Evolutionary conservation across 2,329 filamentous ascomycete genomes (phyloP), one percentile per base, ranked within the genome.

Genomic region (Malbranchea zuffiana): DNA sequence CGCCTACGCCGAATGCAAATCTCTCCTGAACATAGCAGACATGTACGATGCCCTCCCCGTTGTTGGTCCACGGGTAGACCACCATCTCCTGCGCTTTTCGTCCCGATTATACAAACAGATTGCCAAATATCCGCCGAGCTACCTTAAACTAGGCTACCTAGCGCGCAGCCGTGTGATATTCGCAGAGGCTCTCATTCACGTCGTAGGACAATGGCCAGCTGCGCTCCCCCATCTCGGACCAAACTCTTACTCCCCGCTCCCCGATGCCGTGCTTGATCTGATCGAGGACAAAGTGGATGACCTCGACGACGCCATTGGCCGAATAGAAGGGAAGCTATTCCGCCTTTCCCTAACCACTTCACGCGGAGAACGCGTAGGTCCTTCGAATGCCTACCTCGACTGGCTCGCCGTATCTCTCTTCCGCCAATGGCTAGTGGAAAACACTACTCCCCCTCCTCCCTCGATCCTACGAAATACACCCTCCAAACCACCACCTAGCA

Each of bases 241-340:
- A 40, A 71, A 52, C 19, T 54, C 59, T 23, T 62, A 60, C 33
- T 54, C 61, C 3, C 74, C 42, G 69, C 69, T 93, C 26, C 82
- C 87, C 0, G 74, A 80, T 17, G 58, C 73, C 0, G 84, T 95
- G 0, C 67, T 95, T 6, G 86, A 95, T 48, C 63, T 95, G 23
- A 92, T 95, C 44, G 84, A 94, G 57, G 86, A 95, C 61, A 95
- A 95, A 59, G 85, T 90, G 4, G 85, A 93, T 48, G 87, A 95
- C 57, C 69, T 95, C 12, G 81, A 86, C 45, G 86, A 95, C 51
- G 71, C 78, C 5, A 83, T 93, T 44, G 72, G 76, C 23, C 78
- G 81, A 18, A 73, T 90, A 15, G 88, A 95, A 54, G 76, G 78
- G 13, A 79, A 80, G 37, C 72, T 96, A 8, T 92, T 92, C 61